Conservation (phyloP, 2,329 filamentous ascomycete species). For the Pseudogymnoascus sp. region DNA sequence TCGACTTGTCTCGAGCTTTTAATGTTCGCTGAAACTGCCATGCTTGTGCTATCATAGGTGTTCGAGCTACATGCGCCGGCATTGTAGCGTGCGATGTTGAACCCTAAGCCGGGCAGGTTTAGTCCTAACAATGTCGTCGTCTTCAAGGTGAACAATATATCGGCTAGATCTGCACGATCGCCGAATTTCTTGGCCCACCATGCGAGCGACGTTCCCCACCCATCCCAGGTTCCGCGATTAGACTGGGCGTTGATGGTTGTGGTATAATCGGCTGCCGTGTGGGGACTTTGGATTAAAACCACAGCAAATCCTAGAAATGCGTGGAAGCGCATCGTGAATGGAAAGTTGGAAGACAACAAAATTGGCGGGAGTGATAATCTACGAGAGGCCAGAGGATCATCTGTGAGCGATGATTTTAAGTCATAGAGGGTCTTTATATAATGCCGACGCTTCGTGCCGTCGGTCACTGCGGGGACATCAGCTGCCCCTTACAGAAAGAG, state of each 20-base stretch:
- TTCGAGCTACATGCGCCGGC: conserved; percentile 36
- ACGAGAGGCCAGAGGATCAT: not conserved
- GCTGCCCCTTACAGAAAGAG: not conserved
- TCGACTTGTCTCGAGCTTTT: conserved; percentile 34
- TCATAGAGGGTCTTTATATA: not conserved
- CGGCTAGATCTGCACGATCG: conserved; percentile 34
- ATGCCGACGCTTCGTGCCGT: too few species aligned
- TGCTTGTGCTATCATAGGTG: conserved; percentile 27
- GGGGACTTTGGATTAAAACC: not conserved
- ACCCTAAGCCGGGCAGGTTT: conserved; percentile 33
- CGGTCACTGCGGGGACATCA: not conserved
- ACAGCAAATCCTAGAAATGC: not conserved
- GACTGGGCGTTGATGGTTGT: conserved; percentile 29
- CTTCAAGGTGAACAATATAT: conserved; percentile 35
- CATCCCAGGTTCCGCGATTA: conserved; percentile 37
- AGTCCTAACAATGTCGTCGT: conserved; percentile 26
- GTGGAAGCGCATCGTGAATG: not conserved
- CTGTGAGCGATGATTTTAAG: not conserved
- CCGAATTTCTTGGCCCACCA: conserved; percentile 40
- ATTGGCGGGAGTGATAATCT: not conserved
- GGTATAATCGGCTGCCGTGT: conserved; percentile 25
- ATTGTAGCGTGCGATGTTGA: conserved; percentile 39
- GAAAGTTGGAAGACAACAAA: not conserved
- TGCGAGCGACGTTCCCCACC: conserved; percentile 37
- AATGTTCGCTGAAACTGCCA: conserved; percentile 34